Evolutionary conservation across 176 grass and related monocot species (phyloP), one percentile per base, ranked within the genome.

Genomic region (Oryza meyeriana): DNA sequence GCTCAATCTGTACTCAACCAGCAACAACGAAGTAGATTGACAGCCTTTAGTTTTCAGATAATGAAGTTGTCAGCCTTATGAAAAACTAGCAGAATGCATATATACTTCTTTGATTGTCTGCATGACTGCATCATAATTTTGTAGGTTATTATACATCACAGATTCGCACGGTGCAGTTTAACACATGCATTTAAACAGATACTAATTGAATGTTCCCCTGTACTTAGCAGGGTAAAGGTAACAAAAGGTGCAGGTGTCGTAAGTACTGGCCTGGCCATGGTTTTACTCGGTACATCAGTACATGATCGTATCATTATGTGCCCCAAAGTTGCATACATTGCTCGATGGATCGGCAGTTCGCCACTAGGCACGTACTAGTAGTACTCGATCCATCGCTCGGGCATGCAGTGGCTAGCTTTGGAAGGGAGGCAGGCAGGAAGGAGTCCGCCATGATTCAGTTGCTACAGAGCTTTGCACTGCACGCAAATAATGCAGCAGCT

Each of bases 271-370:
- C 14, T 72, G 26, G n/a, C 32, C 59, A 50, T 64, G 40, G 35
- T 64, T 83, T 75, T 65, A 27, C 58, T 36, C 10, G 28, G 40
- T 26, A 27, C 22, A 74, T 82, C 57, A 83, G 20, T 55, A 55
- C 50, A 55, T 55, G 50, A 55, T 55, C 50, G 50, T 55, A 74
- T 82, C 38, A 83, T 83, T 8, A 28, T 73, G 80, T 73, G 6
- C 38, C 79, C 80, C 18, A 17, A 62, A 73, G 67, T 36, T 70
- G 36, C 67, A 3, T 14, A 41, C 69, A 67, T 41, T 59, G 0
- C 59, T 64, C 30, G 20, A 58, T 34, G 10, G 72, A 34, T 59
- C 55, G 55, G 55, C 55, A 59, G 55, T 59, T 59, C 55, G 8
- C 55, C n/a, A 25, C 55, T 59, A 59, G 48, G 17, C 18, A 52